Evolutionary conservation across 2,329 filamentous ascomycete genomes (phyloP), one percentile per base, ranked within the genome.

Genomic region (Paracorniculantispora psalliotae): DNA sequence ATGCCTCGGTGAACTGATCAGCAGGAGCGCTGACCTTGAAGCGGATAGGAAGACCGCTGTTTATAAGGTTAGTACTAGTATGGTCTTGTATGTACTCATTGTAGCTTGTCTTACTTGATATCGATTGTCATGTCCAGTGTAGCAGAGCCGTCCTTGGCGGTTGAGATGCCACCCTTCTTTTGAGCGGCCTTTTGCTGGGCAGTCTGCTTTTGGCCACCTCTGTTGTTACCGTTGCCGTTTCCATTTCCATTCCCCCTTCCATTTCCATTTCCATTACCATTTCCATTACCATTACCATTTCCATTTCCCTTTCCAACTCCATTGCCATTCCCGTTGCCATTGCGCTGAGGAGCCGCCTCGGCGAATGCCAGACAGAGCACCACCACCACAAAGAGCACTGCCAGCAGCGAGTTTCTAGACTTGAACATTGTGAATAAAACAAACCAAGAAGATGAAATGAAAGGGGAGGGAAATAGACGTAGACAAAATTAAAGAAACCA

Each of bases 1-100:
- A 79, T 12, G 68, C 70, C 1, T 76, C 66, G 4, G 79, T 78
- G 71, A 85, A 85, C 57, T 80, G 76, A 59, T 77, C 71, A 37
- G 80, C 80, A 2, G 82, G 82, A 1, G 75, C 81, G 52, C 78
- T 79, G 61, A 85, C 77, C 63, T 77, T 81, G 74, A 81, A 84
- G 55, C 82, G 79, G 37, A 85, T 79, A 5, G 75, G 69, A 2
- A 84, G 77, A 57, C 77, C 77, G 62, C 79, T 81, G 30, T 4
- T 21, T 2, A 9, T 4, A 23, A 13, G 23, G 17, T 44, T 30
- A 50, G 35, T 17, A 37, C 60, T 33, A 48, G 57, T 23, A 28
- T 46, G 2, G 13, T 23, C 3, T 4, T 46, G 43, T 47, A 68
- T 58, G 66, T 63, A 53, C 2, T 26, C 44, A 4, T 15, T 26